These are phyloP conservation scores for Ensete ventricosum DNA, from an alignment of 176 grass and related monocot genomes.

Conservation along the genomic window DNA sequence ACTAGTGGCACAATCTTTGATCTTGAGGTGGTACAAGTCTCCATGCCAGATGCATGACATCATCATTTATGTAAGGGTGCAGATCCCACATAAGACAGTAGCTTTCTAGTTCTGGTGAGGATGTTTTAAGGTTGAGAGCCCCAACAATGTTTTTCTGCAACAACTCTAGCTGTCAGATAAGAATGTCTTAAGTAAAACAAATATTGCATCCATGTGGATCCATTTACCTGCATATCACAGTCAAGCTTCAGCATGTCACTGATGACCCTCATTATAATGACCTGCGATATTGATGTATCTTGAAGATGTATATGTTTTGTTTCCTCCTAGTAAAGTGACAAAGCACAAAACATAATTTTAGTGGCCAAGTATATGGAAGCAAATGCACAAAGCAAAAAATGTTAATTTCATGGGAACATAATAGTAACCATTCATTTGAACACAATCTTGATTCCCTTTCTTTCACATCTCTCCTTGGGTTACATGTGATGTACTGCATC, in stretches of 20 bases:
- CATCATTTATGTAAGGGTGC: conserved; percentile 39
- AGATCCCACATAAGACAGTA: conserved; percentile 75
- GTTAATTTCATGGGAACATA: background rate
- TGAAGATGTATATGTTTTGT: conserved; percentile 17
- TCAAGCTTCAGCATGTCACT: conserved; percentile 66
- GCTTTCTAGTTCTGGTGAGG: conserved; percentile 38
- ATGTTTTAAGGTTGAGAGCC: conserved; percentile 35
- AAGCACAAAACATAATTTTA: conserved; percentile 1
- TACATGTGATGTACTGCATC: too few species aligned
- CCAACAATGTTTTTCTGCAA: conserved; percentile 53
- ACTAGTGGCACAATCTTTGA: background rate
- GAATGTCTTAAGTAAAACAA: background rate
- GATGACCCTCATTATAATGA: conserved; percentile 32
- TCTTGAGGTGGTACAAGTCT: conserved; percentile 24
- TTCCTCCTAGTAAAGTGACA: conserved; percentile 30
- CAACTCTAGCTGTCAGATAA: background rate
- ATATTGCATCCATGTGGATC: background rate
- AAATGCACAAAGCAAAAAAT: background rate
- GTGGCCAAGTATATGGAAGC: background rate
- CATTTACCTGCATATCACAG: conserved; percentile 45
- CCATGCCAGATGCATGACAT: conserved; percentile 37
- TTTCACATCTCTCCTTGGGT: too few species aligned
- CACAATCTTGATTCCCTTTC: background rate
- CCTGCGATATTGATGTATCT: conserved; percentile 19
- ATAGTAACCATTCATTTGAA: background rate